Percentiles rank a stretch among this genome's conserved stretches.
These are phyloP conservation scores for Leishmania turanica DNA, from an alignment of 208 protist genomes.

Conservation along the genomic window DNA sequence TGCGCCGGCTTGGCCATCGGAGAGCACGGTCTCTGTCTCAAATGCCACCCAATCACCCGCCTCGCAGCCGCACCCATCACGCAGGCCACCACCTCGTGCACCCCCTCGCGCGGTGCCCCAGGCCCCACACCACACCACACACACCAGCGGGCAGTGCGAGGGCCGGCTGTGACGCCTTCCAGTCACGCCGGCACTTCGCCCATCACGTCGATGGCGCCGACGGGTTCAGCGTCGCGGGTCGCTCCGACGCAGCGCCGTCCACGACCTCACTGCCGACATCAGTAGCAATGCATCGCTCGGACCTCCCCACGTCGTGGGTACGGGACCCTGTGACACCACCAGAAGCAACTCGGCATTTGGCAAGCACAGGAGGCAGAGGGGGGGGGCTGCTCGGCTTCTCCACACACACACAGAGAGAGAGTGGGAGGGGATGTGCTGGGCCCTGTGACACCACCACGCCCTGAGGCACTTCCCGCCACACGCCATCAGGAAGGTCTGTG, in stretches of 20 bases:
- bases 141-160: background rate
- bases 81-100: too few species aligned
- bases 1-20: too few species aligned
- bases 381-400: background rate
- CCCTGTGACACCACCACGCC: background rate
- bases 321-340: background rate
- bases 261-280: background rate
- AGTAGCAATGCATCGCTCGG: background rate
- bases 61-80: background rate
- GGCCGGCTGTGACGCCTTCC: background rate
- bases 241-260: background rate
- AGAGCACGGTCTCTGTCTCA: background rate
- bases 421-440: background rate
- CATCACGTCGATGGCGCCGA: background rate
- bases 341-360: background rate
- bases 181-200: background rate
- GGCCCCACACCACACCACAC: background rate
- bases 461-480: background rate
- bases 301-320: background rate
- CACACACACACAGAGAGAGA: background rate
- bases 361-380: background rate
- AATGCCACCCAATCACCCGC: background rate
- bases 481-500: background rate
- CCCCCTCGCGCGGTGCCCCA: background rate
- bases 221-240: background rate